A percentile compares a stretch with the other conserved stretches of the same genome.
phyloP scores from a whole-genome alignment of 1,284 basidiomycete species.

The Pseudozyma tsukubaensis region DNA sequence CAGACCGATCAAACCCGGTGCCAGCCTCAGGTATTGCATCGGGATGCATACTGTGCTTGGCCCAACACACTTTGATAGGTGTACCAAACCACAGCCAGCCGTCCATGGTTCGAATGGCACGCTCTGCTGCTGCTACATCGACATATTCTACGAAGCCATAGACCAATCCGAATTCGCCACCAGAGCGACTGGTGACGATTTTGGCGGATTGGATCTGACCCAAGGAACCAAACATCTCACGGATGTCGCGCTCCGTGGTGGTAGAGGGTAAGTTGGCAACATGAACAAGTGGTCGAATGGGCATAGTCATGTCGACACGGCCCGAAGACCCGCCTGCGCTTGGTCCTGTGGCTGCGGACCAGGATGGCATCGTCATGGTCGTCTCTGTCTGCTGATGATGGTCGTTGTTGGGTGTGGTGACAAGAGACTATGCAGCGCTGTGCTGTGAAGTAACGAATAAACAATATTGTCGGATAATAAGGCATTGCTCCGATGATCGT shows the following conservation, averaged over 20 bases:
- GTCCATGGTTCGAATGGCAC: constrained; percentile 93
- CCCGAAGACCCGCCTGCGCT: constrained; percentile 15
- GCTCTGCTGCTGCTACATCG: constrained; percentile 96
- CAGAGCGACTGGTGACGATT: constrained; percentile 82
- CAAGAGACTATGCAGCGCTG: neutral
- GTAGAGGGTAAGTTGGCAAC: constrained; percentile 81
- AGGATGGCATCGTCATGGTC: constrained; percentile 30
- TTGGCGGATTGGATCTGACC: constrained; percentile 96
- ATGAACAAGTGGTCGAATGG: constrained; percentile 29
- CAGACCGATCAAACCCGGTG: neutral
- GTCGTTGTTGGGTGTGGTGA: neutral
- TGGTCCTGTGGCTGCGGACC: constrained; percentile 1
- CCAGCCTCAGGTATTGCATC: constrained; percentile 13
- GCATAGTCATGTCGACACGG: constrained; percentile 17
- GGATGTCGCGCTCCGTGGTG: constrained; percentile 80
- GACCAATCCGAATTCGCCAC: constrained; percentile 94
- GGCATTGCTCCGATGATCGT: too few species aligned
- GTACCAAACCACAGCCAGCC: constrained; percentile 98
- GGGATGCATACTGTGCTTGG: constrained; percentile 45
- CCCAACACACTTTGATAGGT: constrained; percentile 68
- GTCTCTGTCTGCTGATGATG: neutral
- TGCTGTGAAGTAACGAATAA: neutral
- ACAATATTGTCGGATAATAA: neutral
- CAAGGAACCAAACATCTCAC: constrained; percentile 94
- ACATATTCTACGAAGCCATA: constrained; percentile 95